Base-by-base conservation (phyloP, 1,284 basidiomycete species). In the Cutaneotrichosporon dermatis region DNA sequence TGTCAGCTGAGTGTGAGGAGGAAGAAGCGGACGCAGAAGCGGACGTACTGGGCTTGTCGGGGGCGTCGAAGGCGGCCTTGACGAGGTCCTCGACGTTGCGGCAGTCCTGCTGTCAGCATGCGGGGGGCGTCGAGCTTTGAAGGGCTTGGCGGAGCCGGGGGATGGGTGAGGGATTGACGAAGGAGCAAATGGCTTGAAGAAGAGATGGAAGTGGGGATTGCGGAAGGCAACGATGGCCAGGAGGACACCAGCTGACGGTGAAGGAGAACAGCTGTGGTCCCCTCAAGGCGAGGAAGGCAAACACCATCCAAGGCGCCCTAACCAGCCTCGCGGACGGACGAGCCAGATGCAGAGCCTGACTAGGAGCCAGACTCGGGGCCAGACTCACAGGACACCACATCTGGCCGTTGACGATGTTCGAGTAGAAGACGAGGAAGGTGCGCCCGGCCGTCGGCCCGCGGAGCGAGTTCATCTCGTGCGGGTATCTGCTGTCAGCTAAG, bases 71-170 rank as follows among this genome's bases (percentile, higher is more conserved):
- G 0, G 82, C 81, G 5, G 82, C 71, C 60, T 83, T 79, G 35
- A 92, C 81, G 35, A 83, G 64, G 1, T 76, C 69, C 61, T 92
- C 88, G 35, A 92, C 86, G 39, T 73, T 81, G 25, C 80, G 76
- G 72, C 89, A 92, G 71, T 92, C 89, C 89, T 92, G 66, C 10
- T 1, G n/a, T 55, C 25, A 55, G 41, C 46, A 25, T 25, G 25
- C 25, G 25, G 25, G 25, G 25, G 25, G 25, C 25, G 25, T 25
- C 25, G 25, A 25, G 25, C 25, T 25, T 25, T 25, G 25, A 25
- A 25, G 25, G 25, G 25, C 25, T 25, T 25, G 25, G 25, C 25
- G 25, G 25, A 25, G 25, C 25, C 25, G 25, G 25, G 25, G 25
- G 25, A 25, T 25, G 25, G 25, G 25, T 25, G 25, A 25, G 25